Base-by-base conservation (phyloP, 1,139 yeast species). In the Keqinozyma sinolaborantium region DNA sequence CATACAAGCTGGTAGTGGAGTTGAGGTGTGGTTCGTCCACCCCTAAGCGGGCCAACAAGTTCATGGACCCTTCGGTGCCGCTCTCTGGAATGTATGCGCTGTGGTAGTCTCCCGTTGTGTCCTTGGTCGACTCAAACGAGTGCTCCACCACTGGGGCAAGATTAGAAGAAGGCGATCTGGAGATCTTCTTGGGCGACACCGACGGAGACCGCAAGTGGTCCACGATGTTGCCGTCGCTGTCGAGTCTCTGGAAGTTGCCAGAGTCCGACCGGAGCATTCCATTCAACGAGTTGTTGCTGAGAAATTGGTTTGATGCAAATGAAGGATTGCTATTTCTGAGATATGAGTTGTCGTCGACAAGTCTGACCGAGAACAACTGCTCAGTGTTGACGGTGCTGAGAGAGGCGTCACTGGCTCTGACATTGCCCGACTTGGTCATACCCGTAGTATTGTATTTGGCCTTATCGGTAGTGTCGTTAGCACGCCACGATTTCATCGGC, bases 331-430 rank as follows among this genome's bases (percentile, higher is more conserved):
- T 73, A 35, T 67, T 69, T 48, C 77, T 56, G 30, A 56, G 41
- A 5, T 64, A 59, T 14, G 69, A 47, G 29, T 63, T 62, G 44
- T 79, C 83, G 14, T 79, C 83, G 15, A 86, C 90, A 30, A 86
- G 63, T 47, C 90, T 73, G 24, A 92, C 87, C 7, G 88, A 83
- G 49, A 87, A 73, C 29, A 88, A 67, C 54, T 87, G 94, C 35
- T 82, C 88, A 0, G 96, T 85, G 30, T 92, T 81, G 16, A 88
- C 92, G 0, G 96, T 87, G 23, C 92, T 90, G 41, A 84, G 51
- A 1, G 96, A 84, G 21, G 74, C 76, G 37, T 77, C 68, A 13
- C 94, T 83, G 30, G 75, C 45, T 45, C 72, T 58, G 19, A 50
- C 42, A 14, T 47, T 42, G 18, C 49, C 46, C 18, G 40, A 34